A percentile compares a stretch with the other conserved stretches of the same genome.
Conservation (phyloP, 2,329 filamentous ascomycete genomes). For the Eutypa lata region DNA sequence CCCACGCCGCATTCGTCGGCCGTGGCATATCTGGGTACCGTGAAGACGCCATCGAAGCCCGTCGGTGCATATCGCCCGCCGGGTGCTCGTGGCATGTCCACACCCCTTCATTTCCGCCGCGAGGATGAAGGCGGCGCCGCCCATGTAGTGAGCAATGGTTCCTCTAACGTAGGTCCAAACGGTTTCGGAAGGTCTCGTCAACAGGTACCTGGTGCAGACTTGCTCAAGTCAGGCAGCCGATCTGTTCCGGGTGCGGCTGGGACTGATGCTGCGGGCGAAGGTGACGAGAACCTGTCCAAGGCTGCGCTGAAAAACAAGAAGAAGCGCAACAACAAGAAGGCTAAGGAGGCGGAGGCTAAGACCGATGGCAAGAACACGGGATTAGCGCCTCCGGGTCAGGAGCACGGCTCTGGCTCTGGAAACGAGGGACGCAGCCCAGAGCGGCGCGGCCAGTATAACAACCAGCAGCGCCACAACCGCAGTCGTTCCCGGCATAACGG, state of each 20-base stretch:
- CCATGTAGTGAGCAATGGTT: slow-evolving; percentile 75
- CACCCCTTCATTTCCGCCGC: slow-evolving; percentile 92
- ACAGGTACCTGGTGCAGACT: slow-evolving; percentile 83
- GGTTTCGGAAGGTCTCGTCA: slow-evolving; percentile 77
- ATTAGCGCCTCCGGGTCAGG: slow-evolving; percentile 45
- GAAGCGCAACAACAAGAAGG: slow-evolving; percentile 89
- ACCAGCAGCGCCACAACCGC: slow-evolving; percentile 43
- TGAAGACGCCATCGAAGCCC: slow-evolving; percentile 94
- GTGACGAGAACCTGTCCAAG: slow-evolving; percentile 76
- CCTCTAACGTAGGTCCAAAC: slow-evolving; percentile 66
- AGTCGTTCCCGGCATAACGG: slow-evolving; percentile 52
- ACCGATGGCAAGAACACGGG: slow-evolving; percentile 44
- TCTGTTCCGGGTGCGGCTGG: slow-evolving; percentile 67
- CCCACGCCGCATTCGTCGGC: slow-evolving; percentile 83
- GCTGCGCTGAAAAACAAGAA: slow-evolving; percentile 96
- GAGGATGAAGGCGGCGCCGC: slow-evolving; percentile 95
- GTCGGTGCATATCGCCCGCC: slow-evolving; percentile 96
- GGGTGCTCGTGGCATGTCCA: slow-evolving; percentile 82
- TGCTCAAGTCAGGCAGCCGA: slow-evolving; percentile 51
- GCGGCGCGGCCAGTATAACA: slow-evolving; percentile 57
- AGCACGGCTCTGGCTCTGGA: slow-evolving; percentile 40
- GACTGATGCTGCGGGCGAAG: slow-evolving; percentile 57
- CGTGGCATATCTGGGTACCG: slow-evolving; percentile 73
- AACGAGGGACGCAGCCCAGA: slow-evolving; percentile 63
- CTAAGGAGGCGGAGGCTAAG: slow-evolving; percentile 72